Evolutionary conservation across 805 yeast genomes (phyloP).

Genomic region (Saccharomyces mikatae): DNA sequence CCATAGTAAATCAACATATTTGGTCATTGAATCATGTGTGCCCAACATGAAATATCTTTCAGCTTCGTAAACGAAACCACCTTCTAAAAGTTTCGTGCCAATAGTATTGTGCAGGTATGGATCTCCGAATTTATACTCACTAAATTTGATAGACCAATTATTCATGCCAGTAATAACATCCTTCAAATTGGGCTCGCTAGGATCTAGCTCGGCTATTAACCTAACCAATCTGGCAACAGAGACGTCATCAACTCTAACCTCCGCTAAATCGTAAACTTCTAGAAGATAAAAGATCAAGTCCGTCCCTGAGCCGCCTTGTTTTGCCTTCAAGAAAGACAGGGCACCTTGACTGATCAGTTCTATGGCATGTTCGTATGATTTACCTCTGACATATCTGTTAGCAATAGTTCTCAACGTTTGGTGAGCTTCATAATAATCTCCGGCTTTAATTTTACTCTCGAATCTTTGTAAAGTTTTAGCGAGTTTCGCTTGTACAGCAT

Average conservation of each 20-base stretch:
- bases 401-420: constrained; percentile 88
- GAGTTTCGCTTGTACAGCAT: constrained; percentile 32
- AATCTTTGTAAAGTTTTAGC: constrained; percentile 57
- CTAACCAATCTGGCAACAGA: constrained; percentile 43
- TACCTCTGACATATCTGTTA: constrained; percentile 67
- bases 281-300: constrained; percentile 67
- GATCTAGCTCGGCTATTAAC: constrained; percentile 36
- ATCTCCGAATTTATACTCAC: constrained; percentile 58
- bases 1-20: constrained; percentile 39
- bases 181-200: constrained; percentile 52
- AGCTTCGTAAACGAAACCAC: constrained; percentile 51
- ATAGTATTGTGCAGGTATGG: constrained; percentile 63
- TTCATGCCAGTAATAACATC: constrained; percentile 60
- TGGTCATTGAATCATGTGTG: constrained; percentile 44
- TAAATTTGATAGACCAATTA: constrained; percentile 53
- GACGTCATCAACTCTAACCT: constrained; percentile 34
- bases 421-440: constrained; percentile 89
- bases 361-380: constrained; percentile 61
- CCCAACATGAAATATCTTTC: constrained; percentile 68
- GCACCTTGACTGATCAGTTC: constrained; percentile 70
- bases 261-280: constrained; percentile 55
- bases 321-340: constrained; percentile 53
- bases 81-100: constrained; percentile 55
- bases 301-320: constrained; percentile 72
- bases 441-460: constrained; percentile 57